These are phyloP conservation scores for Mycena olivaceomarginata DNA, from an alignment of 768 basidiomycete genomes.

Conservation along the genomic window DNA sequence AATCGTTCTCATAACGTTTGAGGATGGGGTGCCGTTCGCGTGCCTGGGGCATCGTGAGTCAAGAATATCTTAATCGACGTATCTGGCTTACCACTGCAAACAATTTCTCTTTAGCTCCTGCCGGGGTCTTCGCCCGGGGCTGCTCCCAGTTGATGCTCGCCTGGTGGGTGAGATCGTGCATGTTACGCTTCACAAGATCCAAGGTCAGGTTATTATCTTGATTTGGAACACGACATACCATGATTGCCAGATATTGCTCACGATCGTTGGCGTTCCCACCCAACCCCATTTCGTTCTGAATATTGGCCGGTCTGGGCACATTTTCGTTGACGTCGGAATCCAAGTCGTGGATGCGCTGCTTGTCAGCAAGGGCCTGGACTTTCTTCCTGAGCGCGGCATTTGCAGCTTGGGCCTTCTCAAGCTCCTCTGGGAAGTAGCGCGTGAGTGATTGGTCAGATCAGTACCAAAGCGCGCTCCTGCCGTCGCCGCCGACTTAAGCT, in stretches of 20 bases:
- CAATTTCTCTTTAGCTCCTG: conserved; percentile 30
- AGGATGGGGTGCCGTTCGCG: conserved; percentile 24
- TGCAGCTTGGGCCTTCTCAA: neutral
- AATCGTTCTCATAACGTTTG: conserved; percentile 41
- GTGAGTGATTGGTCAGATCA: neutral
- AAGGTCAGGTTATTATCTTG: neutral
- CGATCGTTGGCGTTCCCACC: neutral
- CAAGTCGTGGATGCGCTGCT: neutral
- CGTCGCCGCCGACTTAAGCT: neutral
- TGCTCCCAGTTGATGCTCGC: conserved; percentile 39
- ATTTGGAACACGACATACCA: neutral
- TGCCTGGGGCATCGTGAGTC: neutral
- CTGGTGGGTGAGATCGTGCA: conserved; percentile 33
- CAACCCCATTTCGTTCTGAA: conserved; percentile 20
- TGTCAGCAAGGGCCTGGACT: neutral
- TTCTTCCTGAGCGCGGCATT: neutral
- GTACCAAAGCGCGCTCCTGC: neutral
- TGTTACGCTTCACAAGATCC: conserved; percentile 16
- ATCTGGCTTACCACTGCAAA: conserved; percentile 23
- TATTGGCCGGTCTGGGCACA: neutral
- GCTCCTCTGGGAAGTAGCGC: neutral
- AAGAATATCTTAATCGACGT: neutral
- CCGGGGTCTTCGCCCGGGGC: conserved; percentile 30
- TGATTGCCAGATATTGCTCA: neutral
- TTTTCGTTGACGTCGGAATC: neutral